Evolutionary conservation across 805 yeast genomes (phyloP).

Genomic region (Lipomyces orientalis): DNA sequence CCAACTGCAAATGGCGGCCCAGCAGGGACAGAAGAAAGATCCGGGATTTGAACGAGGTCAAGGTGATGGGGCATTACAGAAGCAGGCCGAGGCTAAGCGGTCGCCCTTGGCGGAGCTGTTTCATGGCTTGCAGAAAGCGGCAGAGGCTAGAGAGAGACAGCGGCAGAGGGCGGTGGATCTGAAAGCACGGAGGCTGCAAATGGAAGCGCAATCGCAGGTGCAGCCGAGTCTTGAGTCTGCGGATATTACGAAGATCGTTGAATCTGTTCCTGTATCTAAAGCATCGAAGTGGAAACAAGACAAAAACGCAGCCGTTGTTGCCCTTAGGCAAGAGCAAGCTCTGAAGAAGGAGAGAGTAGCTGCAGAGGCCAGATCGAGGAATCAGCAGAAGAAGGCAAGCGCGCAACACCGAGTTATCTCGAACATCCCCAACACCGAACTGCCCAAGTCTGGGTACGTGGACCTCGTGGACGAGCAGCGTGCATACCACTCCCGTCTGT

Average conservation of each 20-base stretch:
- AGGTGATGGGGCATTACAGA: background rate
- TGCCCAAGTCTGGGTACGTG: slow-evolving; percentile 1
- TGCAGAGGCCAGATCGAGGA: background rate
- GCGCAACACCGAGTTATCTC: background rate
- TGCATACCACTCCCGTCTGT: slow-evolving; percentile 5
- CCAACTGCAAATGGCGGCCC: background rate
- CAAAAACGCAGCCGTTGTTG: background rate
- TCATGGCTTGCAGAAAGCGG: background rate
- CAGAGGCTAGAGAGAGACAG: background rate
- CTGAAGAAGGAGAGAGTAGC: background rate
- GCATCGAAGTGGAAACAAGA: background rate
- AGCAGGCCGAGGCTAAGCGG: background rate
- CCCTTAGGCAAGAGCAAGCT: background rate
- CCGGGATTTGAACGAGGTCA: background rate
- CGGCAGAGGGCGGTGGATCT: background rate
- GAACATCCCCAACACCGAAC: background rate
- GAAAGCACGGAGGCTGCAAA: background rate
- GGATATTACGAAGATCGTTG: background rate
- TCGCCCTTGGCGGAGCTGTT: background rate
- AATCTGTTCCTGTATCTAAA: background rate
- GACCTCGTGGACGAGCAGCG: slow-evolving; percentile 6
- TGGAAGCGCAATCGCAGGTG: background rate
- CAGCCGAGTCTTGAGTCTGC: background rate
- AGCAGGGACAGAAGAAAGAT: background rate
- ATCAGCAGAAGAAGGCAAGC: background rate